phyloP scores from a whole-genome alignment of 108 stramenopile species.

The Pseudonitzschia delicatissima region DNA sequence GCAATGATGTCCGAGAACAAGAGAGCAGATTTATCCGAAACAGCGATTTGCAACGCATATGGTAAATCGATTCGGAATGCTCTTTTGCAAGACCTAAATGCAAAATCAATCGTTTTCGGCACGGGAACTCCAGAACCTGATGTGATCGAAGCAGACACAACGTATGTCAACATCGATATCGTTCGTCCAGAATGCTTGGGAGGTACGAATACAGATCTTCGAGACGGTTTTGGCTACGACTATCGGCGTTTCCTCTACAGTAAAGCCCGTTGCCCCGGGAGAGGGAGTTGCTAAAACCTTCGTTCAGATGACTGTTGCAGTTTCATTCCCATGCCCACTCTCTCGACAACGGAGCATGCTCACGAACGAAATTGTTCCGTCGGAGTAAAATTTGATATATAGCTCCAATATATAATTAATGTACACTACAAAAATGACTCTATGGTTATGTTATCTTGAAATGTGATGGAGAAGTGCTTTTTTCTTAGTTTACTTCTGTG shows the following conservation, averaged over 20 bases:
- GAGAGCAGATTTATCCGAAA: conserved; percentile 34
- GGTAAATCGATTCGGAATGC: conserved; percentile 48
- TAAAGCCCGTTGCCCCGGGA: conserved; percentile 18
- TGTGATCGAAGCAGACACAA: conserved; percentile 18
- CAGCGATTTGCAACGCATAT: conserved; percentile 50
- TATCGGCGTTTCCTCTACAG: conserved; percentile 19
- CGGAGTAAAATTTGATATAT: not conserved
- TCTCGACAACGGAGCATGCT: conserved; percentile 73
- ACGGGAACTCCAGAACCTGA: conserved; percentile 13
- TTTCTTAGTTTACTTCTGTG: too few relatives aligned
- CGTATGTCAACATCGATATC: conserved; percentile 42
- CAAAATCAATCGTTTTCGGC: conserved; percentile 25
- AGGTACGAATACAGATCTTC: not conserved
- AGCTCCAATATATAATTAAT: too few relatives aligned
- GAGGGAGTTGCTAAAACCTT: conserved; percentile 38
- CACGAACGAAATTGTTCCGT: conserved; percentile 34
- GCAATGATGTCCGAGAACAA: conserved; percentile 23
- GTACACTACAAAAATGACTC: too few relatives aligned
- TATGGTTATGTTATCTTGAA: too few relatives aligned
- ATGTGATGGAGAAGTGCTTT: too few relatives aligned
- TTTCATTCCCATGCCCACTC: conserved; percentile 66
- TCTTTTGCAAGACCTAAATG: conserved; percentile 33
- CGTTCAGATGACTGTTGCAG: conserved; percentile 72
- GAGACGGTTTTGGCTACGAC: conserved; percentile 17
- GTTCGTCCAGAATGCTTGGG: conserved; percentile 12